Conservation (phyloP, 352 stramenopile genomes). For the Phytophthora niederhauseri region DNA sequence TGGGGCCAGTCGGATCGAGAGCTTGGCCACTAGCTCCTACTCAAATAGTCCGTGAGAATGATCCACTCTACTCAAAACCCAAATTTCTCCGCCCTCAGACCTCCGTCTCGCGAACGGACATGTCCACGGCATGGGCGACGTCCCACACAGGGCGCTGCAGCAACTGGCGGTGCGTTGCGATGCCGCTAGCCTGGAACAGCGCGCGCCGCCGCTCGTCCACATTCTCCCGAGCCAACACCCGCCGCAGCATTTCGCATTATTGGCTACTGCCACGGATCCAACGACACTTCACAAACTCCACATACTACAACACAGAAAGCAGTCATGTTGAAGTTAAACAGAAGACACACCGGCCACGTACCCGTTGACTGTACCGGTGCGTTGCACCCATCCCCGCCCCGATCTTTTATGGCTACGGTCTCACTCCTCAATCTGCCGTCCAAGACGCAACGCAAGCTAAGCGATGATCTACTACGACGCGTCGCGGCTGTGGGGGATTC, state of each 20-base stretch:
- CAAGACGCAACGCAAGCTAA: neutral
- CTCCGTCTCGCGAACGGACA: constrained; percentile 65
- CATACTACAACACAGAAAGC: constrained; percentile 4
- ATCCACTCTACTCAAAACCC: neutral
- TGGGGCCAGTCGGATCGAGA: constrained; percentile 64
- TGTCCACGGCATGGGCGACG: constrained; percentile 62
- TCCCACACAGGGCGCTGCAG: constrained; percentile 64
- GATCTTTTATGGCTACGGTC: neutral
- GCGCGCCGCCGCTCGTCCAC: constrained; percentile 52
- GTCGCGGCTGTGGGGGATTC: constrained; percentile 53
- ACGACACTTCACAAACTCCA: neutral
- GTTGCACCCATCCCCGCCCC: too few relatives aligned
- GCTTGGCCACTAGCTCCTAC: constrained; percentile 58
- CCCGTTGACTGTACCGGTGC: neutral
- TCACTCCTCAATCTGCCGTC: constrained; percentile 4
- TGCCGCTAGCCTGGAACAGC: constrained; percentile 55
- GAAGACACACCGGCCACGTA: neutral
- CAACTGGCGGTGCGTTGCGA: constrained; percentile 60
- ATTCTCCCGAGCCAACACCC: constrained; percentile 57
- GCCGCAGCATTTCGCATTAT: constrained; percentile 61
- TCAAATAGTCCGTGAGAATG: constrained; percentile 11
- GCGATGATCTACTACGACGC: constrained; percentile 83
- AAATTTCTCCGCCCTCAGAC: constrained; percentile 29
- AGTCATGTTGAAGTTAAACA: neutral
- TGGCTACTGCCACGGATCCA: constrained; percentile 14